Base-by-base conservation (phyloP, 306 rosid species). In the Rosa chinensis region DNA sequence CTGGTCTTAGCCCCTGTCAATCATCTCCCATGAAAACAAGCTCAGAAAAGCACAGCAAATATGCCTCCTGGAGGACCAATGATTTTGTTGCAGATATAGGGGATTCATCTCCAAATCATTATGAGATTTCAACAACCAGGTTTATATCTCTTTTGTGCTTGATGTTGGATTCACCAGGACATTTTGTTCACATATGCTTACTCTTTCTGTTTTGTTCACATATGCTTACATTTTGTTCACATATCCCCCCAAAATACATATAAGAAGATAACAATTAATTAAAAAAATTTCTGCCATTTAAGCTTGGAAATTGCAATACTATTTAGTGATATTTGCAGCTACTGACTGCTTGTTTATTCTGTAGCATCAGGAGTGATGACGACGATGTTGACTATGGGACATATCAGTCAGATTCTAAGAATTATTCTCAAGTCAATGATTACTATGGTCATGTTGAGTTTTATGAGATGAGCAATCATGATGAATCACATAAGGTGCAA, bases 301-400 rank as follows among this genome's bases (percentile, higher is more conserved):
- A 72, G 32, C 23, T 16, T 35, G 1, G 32, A 35, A 49, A 50
- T 50, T 35, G 20, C 18, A n/a, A 43, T 69, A 20, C 35, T 21
- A n/a, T 6, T 10, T 44, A 43, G 47, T 42, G 8, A 76, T 35
- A 74, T 50, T 73, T 35, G 61, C 72, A 55, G 68, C 87, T 62
- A 77, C 79, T 83, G 72, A 75, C 76, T 70, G 47, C 79, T 66
- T 78, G 69, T 71, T 78, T 81, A 66, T 80, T 82, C 18, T 81
- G 74, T 87, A 79, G 68, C 77, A 79, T 79, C 80, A 91, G 99
- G 95, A 86, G 86, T 83, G 97, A 88, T 45, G 92, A 91, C 9
- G 93, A 91, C 6, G 84, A 79, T 52, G 85, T 72, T 66, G 94
- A 89, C 79, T 91, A 86, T 77, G 82, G 86, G 66, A 75, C 77